Evolutionary conservation across 495 filamentous ascomycete genomes (phyloP).

Genomic region (Hypoxylon perforatum): DNA sequence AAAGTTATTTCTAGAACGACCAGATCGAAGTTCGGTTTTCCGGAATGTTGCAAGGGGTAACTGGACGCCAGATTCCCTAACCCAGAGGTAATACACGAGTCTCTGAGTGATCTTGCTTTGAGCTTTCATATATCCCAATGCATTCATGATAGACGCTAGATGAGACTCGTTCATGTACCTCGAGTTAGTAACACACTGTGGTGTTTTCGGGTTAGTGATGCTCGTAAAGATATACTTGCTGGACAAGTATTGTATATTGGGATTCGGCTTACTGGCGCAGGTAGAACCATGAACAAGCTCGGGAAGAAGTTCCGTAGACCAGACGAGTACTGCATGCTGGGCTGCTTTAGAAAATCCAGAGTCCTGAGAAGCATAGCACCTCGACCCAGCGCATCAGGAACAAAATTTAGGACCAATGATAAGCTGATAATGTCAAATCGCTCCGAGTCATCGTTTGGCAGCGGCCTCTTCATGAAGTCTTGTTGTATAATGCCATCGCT

Average conservation of each 20-base stretch:
- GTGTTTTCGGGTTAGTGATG: constrained; percentile 15
- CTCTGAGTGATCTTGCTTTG: constrained; percentile 80
- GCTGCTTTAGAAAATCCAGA: constrained; percentile 68
- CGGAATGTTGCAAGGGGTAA: constrained; percentile 43
- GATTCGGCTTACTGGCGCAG: constrained; percentile 63
- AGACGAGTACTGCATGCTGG: constrained; percentile 28
- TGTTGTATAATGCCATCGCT: constrained; percentile 82
- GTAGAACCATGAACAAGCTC: constrained; percentile 88
- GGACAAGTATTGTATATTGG: neutral
- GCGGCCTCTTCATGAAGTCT: constrained; percentile 91
- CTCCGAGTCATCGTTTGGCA: constrained; percentile 70
- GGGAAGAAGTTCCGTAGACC: constrained; percentile 65
- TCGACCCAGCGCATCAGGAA: constrained; percentile 76
- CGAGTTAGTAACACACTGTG: constrained; percentile 83
- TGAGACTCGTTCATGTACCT: constrained; percentile 84
- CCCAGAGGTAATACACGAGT: constrained; percentile 91
- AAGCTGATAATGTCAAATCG: constrained; percentile 90
- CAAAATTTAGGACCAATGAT: constrained; percentile 96
- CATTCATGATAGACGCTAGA: constrained; percentile 77
- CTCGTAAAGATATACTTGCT: neutral
- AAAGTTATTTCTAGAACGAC: constrained; percentile 87
- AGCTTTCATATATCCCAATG: constrained; percentile 74
- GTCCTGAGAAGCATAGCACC: constrained; percentile 90
- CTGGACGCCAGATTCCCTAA: constrained; percentile 40
- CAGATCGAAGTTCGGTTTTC: constrained; percentile 80